Evolutionary conservation across 768 basidiomycete genomes (phyloP), one percentile per base, ranked within the genome.

Genomic region (Chalciporus chontae): DNA sequence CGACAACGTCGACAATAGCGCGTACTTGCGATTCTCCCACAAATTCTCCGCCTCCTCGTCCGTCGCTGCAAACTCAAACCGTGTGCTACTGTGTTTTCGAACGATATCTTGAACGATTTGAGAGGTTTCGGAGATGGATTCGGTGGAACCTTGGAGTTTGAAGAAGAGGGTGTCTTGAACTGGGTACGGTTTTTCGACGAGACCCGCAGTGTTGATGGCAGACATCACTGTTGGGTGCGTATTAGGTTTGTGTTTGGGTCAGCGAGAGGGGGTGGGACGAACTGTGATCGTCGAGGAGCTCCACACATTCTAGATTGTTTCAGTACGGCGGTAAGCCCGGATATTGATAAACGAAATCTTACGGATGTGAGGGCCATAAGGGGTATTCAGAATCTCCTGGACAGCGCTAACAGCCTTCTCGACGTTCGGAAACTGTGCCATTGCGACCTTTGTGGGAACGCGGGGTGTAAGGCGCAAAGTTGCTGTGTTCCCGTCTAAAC

Each of bases 21-120:
- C 86, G 60, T 90, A 85, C 69, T 95, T 95, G 40, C 94, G 78
- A 62, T 88, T 86, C 59, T 86, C 78, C 88, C 93, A 95, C 7
- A 95, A 63, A 44, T 79, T 78, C 5, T 82, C 80, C 0, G 87
- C 90, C 65, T 92, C 87, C 45, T 84, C 73, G 18, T 91, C 83
- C 4, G 81, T 82, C 31, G 77, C 73, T 0, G 90, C 90, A 60
- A 91, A 86, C 55, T 81, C 73, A 52, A 94, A 90, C 23, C 76
- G 73, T 18, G 66, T 73, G 43, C 89, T 83, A 2, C 83, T 82
- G 55, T 94, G 83, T 57, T 74, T 79, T 58, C 79, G 73, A 18
- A 84, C 80, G 23, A 95, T 80, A 8, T 67, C 60, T 55, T 83
- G 73, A 21, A 90, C 77, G 17, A 73, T 67, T 39, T 77, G 73